Conservation (phyloP, 495 filamentous ascomycete genomes). For the Aspergillus conjunctus region DNA sequence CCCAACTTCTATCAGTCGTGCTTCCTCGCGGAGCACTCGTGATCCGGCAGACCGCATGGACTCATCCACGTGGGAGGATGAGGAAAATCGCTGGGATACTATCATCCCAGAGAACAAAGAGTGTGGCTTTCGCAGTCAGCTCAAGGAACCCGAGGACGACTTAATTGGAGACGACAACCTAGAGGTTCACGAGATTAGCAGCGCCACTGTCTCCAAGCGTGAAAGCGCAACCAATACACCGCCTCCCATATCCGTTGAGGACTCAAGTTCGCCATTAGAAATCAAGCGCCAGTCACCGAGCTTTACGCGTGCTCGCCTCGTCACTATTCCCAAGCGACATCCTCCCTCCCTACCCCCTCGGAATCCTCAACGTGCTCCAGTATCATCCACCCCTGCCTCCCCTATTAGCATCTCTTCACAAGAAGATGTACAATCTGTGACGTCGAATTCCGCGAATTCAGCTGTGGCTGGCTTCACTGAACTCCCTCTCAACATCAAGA, state of each 20-base stretch:
- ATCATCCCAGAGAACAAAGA: constrained; percentile 40
- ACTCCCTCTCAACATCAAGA: constrained; percentile 27
- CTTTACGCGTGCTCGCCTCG: constrained; percentile 63
- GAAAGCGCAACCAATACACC: constrained; percentile 47
- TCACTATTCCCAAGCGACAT: constrained; percentile 71
- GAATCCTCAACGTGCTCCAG: constrained; percentile 53
- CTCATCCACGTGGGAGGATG: constrained; percentile 30
- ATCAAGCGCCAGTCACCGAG: constrained; percentile 48
- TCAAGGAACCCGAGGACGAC: constrained; percentile 16
- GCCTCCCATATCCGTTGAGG: constrained; percentile 53
- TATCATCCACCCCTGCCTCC: constrained; percentile 24
- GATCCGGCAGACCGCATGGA: constrained; percentile 45
- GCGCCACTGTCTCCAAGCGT: constrained; percentile 48
- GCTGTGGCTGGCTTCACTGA: constrained; percentile 25
- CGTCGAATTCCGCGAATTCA: constrained; percentile 29
- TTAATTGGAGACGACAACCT: constrained; percentile 36
- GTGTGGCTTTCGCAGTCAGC: constrained; percentile 32
- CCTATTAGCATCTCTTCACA: constrained; percentile 23
- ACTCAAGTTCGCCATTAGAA: constrained; percentile 42
- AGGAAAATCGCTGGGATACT: constrained; percentile 36
- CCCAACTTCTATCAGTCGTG: constrained; percentile 42
- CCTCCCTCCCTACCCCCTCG: constrained; percentile 66
- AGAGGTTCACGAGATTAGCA: constrained; percentile 47
- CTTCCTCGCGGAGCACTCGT: constrained; percentile 48
- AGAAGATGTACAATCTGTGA: constrained; percentile 22